Evolutionary conservation across 371 early-diverging fungal species (phyloP).

Genomic region (Capillidium heterosporum): DNA sequence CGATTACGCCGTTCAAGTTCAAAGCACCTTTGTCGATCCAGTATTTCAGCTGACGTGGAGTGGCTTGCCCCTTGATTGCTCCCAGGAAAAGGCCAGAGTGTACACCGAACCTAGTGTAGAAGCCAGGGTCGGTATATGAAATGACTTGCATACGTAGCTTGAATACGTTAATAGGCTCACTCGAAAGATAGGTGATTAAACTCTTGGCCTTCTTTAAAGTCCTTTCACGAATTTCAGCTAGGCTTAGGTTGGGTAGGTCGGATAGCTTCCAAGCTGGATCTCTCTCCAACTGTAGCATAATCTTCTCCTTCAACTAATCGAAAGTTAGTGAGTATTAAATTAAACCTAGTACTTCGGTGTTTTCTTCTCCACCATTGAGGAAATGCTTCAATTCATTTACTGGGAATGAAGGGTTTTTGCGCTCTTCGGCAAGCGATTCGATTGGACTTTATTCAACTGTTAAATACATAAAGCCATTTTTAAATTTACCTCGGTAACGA

Average conservation of each 20-base stretch:
- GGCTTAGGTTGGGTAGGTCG: slow-evolving; percentile 59
- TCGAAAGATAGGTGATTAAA: slow-evolving; percentile 51
- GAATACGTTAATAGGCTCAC: slow-evolving; percentile 53
- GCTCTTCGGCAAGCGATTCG: no score
- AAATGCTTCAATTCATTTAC: slow-evolving; percentile 61
- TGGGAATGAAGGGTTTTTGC: slow-evolving; percentile 52
- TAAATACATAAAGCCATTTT: no score
- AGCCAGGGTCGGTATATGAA: slow-evolving; percentile 65
- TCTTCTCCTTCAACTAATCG: slow-evolving; percentile 43
- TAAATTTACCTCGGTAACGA: no score
- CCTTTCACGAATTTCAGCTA: slow-evolving; percentile 61
- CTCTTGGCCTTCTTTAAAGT: slow-evolving; percentile 71
- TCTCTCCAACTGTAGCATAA: slow-evolving; percentile 76
- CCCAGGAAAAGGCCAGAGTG: slow-evolving; percentile 84
- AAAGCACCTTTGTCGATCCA: slow-evolving; percentile 81
- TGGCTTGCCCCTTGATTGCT: slow-evolving; percentile 73
- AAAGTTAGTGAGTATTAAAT: neutral
- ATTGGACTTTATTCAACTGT: no score
- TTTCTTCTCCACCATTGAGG: slow-evolving; percentile 55
- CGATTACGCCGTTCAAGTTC: slow-evolving; percentile 45
- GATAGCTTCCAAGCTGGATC: slow-evolving; percentile 69
- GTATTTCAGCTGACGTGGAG: slow-evolving; percentile 64
- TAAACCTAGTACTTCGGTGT: slow-evolving; percentile 23
- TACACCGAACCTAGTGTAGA: slow-evolving; percentile 86
- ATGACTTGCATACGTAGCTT: slow-evolving; percentile 66